A percentile compares a stretch with the other conserved stretches of the same genome.
phyloP scores from a whole-genome alignment of 2,329 filamentous ascomycete species.

The Orbilia ellipsospora region DNA sequence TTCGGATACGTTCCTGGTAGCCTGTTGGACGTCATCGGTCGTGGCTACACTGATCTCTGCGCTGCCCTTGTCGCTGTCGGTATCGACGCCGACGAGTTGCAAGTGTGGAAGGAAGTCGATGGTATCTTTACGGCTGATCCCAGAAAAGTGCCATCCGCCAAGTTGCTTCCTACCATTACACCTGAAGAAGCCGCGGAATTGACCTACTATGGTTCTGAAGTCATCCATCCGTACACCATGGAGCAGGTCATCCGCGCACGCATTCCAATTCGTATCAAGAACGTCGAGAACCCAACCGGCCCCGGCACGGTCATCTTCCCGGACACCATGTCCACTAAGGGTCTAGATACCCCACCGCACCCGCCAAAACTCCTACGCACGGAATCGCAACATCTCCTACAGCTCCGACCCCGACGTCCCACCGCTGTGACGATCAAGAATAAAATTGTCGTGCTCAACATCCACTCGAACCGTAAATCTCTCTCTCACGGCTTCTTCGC shows the following conservation, averaged over 20 bases:
- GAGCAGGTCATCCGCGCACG: conserved; percentile 89
- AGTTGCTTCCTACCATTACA: conserved; percentile 86
- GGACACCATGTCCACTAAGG: conserved; percentile 69
- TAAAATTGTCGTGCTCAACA: conserved; percentile 95
- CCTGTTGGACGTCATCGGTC: conserved; percentile 88
- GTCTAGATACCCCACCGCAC: conserved; percentile 64
- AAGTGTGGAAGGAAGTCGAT: conserved; percentile 99
- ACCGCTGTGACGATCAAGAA: conserved; percentile 97
- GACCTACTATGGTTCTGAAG: conserved; percentile 93
- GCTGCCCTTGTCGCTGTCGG: conserved; percentile 92
- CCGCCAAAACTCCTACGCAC: conserved; percentile 57
- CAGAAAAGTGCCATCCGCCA: conserved; percentile 90
- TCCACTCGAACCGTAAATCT: conserved; percentile 96
- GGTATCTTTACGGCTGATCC: conserved; percentile 89
- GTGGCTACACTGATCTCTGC: conserved; percentile 96
- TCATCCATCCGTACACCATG: conserved; percentile 99
- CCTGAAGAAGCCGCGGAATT: conserved; percentile 94
- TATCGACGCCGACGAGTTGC: conserved; percentile 84
- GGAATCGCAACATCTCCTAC: conserved; percentile 50
- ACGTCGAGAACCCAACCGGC: conserved; percentile 85
- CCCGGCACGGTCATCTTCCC: conserved; percentile 85
- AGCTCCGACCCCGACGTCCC: conserved; percentile 73
- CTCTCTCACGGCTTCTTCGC: conserved; percentile 97
- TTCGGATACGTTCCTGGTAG: conserved; percentile 94
- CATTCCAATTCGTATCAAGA: conserved; percentile 90